These are phyloP conservation scores for Talaromyces rugulosus DNA, from an alignment of 2,329 filamentous ascomycete genomes.

Conservation along the genomic window DNA sequence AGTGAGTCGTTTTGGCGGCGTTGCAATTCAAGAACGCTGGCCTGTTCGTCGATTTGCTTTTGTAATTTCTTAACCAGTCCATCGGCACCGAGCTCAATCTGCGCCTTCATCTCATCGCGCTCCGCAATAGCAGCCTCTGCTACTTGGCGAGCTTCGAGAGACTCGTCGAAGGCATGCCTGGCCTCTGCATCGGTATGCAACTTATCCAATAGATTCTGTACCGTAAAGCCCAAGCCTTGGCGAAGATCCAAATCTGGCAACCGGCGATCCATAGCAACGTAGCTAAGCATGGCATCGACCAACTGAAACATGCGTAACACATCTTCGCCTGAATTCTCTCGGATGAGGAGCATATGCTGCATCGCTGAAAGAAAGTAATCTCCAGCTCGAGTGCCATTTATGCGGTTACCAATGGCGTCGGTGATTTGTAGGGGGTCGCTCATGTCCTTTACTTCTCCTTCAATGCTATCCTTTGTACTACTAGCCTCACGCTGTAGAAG, in stretches of 20 bases:
- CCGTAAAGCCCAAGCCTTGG: conserved; percentile 94
- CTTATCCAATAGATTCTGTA: conserved; percentile 91
- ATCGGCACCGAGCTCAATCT: conserved; percentile 86
- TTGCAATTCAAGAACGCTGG: conserved; percentile 85
- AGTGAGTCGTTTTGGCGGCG: conserved; percentile 78
- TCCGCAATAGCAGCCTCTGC: conserved; percentile 95
- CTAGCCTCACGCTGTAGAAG: conserved; percentile 87
- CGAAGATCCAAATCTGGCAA: conserved; percentile 96
- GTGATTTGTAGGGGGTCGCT: conserved; percentile 90
- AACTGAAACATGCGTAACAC: conserved; percentile 93
- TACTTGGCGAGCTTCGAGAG: conserved; percentile 82
- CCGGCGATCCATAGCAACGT: conserved; percentile 95
- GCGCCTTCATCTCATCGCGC: conserved; percentile 86
- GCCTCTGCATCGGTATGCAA: conserved; percentile 95
- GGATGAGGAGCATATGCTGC: conserved; percentile 89
- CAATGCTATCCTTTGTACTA: conserved; percentile 82
- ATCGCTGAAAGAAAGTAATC: conserved; percentile 96
- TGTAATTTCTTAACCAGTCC: conserved; percentile 90
- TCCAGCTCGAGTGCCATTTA: conserved; percentile 78
- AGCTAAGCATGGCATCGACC: conserved; percentile 97
- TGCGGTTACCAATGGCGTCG: conserved; percentile 82
- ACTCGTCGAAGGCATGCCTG: conserved; percentile 85
- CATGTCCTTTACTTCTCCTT: conserved; percentile 84
- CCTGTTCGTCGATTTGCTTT: conserved; percentile 88
- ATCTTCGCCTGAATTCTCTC: conserved; percentile 88